Evolutionary conservation across 2,329 filamentous ascomycete species (phyloP).

Genomic region (Hymenoscyphus occultus): DNA sequence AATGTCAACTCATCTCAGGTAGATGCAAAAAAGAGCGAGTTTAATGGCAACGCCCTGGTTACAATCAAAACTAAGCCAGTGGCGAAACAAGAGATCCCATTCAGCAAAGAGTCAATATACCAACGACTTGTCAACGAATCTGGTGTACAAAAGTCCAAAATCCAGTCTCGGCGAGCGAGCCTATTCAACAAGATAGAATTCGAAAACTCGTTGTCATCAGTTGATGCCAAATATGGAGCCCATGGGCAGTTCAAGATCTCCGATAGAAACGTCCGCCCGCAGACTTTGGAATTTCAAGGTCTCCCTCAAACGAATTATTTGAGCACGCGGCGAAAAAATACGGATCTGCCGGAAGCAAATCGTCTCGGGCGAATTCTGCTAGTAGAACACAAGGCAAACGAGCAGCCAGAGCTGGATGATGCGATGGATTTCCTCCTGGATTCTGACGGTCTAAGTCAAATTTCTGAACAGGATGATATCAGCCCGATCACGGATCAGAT

Average conservation of each 20-base stretch:
- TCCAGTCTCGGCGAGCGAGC: slow-evolving; percentile 24
- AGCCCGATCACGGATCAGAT: slow-evolving; percentile 50
- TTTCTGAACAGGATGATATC: slow-evolving; percentile 55
- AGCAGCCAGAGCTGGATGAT: slow-evolving; percentile 18
- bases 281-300: slow-evolving; percentile 12
- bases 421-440: slow-evolving; percentile 27
- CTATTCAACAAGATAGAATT: slow-evolving; percentile 34
- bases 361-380: slow-evolving; percentile 42
- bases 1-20: not conserved
- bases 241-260: slow-evolving; percentile 33
- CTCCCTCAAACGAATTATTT: slow-evolving; percentile 33
- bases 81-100: slow-evolving; percentile 19
- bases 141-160: not conserved
- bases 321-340: slow-evolving; percentile 21
- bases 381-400: slow-evolving; percentile 38
- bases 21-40: not conserved
- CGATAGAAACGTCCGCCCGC: slow-evolving; percentile 12
- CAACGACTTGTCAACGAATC: slow-evolving; percentile 23
- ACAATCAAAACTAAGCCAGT: not conserved
- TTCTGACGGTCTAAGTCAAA: slow-evolving; percentile 42
- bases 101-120: slow-evolving; percentile 34
- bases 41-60: not conserved
- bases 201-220: slow-evolving; percentile 29
- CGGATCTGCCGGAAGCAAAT: slow-evolving; percentile 16
- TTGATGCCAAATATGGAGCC: slow-evolving; percentile 34